Evolutionary conservation across 1,284 basidiomycete species (phyloP).

Genomic region (Leccinum griseonigrum): DNA sequence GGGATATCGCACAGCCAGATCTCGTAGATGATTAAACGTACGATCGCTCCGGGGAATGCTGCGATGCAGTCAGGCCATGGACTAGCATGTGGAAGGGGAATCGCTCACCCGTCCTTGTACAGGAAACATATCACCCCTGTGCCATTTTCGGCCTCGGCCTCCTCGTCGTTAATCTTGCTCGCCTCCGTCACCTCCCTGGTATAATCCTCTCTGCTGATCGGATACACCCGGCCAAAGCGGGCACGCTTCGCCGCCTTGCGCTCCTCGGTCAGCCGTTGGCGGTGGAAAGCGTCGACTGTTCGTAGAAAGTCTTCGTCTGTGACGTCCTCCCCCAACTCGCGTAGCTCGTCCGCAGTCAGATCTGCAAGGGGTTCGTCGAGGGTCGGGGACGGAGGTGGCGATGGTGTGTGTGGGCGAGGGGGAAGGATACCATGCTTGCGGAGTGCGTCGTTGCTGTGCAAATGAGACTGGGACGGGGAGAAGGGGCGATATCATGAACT

Average conservation of each 20-base stretch:
- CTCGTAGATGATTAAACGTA: constrained; percentile 68
- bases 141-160: constrained; percentile 59
- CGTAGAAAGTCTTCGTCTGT: constrained; percentile 78
- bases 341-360: constrained; percentile 65
- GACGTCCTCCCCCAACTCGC: constrained; percentile 65
- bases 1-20: constrained; percentile 80
- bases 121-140: constrained; percentile 88
- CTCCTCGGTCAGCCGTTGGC: constrained; percentile 69
- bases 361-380: constrained; percentile 62
- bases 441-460: constrained; percentile 82
- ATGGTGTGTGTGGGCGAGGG: constrained; percentile 69
- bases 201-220: constrained; percentile 92
- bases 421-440: constrained; percentile 91
- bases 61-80: constrained; percentile 4
- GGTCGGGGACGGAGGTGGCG: constrained; percentile 65
- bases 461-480: background rate
- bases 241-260: constrained; percentile 59
- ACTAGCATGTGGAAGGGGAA: background rate
- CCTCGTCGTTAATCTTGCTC: constrained; percentile 70
- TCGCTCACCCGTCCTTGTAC: constrained; percentile 81
- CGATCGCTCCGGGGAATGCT: constrained; percentile 82
- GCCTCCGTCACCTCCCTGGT: constrained; percentile 94
- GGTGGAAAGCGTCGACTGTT: constrained; percentile 67
- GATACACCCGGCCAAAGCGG: constrained; percentile 84
- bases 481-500: constrained; percentile 30